These are phyloP conservation scores for Lepidium didymum DNA, from an alignment of 345 rosid species.

Conservation along the genomic window DNA sequence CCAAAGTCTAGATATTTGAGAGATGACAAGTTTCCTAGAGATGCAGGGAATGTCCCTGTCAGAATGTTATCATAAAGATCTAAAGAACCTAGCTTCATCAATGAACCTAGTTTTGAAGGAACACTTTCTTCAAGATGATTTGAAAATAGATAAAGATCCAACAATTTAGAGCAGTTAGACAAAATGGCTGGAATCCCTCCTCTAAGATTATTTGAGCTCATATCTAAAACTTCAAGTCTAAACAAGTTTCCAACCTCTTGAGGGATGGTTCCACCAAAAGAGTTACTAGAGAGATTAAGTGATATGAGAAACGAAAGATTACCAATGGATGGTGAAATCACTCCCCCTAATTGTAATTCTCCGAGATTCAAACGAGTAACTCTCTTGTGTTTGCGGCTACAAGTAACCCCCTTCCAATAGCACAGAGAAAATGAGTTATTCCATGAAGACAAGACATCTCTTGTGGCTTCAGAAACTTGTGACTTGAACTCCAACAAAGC, in stretches of 20 bases:
- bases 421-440: too few species aligned
- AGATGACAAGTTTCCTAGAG: background rate
- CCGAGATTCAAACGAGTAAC: too few species aligned
- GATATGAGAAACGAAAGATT: background rate
- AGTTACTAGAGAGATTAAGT: background rate
- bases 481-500: too few species aligned
- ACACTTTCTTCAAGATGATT: background rate
- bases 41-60: background rate
- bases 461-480: too few species aligned
- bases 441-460: too few species aligned
- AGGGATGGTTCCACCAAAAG: background rate
- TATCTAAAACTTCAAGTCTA: background rate
- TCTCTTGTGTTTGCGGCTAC: too few species aligned
- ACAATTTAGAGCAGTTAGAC: background rate
- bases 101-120: background rate
- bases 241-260: too few species aligned
- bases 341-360: too few species aligned
- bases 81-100: background rate
- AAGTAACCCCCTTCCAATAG: too few species aligned
- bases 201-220: background rate
- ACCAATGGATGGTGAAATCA: background rate
- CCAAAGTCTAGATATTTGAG: too few species aligned
- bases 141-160: accelerated
- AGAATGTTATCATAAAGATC: background rate
- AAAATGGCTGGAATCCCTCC: background rate